Base-by-base conservation (phyloP, 2,329 filamentous ascomycete genomes). In the Beauveria pseudobassiana region DNA sequence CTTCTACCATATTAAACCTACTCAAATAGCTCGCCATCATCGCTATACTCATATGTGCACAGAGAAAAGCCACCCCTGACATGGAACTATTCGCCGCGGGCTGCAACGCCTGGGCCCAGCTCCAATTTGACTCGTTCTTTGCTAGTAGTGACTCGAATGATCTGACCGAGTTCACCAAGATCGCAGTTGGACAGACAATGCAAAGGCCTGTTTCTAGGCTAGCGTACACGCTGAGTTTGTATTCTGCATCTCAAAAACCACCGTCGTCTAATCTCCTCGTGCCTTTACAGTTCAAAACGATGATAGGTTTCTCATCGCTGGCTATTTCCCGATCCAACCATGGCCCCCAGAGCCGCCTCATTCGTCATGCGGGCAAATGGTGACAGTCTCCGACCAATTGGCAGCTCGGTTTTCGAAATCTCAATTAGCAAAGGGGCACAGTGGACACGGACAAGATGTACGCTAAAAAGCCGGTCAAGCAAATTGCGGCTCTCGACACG, bases 71-170 rank as follows among this genome's bases (percentile, higher is more conserved):
- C 8, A 26, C 12, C 3, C 12, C 24, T 2, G 46, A 20, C 7
- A 78, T 83, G 81, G 74, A 80, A 58, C 70, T 87, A 5, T 82
- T 81, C 67, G 82, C 78, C 48, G 66, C 80, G 3, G 84, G 84
- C 46, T 80, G 83, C 72, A 87, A 87, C 67, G 81, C 82, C 59
- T 87, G 81, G 81, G 71, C 73, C 61, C 83, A 87, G 66, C 75
- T 86, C 18, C 65, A 68, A 2, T 80, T 84, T 14, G 63, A 62
- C 7, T n/a, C 16, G 22, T 34, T 48, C 8, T 52, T 10, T 5
- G 45, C 18, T 7, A 63, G 63, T 4, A 53, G 22, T 24, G 22
- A 68, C 1, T 46, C 46, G 75, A 70, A 76, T 5, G 84, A 86
- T 66, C 20, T 83, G 4, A 63, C 63, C 20, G 63, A 67, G 1